Conservation (phyloP, 2,329 filamentous ascomycete genomes). For the Neoscytalidium dimidiatum region DNA sequence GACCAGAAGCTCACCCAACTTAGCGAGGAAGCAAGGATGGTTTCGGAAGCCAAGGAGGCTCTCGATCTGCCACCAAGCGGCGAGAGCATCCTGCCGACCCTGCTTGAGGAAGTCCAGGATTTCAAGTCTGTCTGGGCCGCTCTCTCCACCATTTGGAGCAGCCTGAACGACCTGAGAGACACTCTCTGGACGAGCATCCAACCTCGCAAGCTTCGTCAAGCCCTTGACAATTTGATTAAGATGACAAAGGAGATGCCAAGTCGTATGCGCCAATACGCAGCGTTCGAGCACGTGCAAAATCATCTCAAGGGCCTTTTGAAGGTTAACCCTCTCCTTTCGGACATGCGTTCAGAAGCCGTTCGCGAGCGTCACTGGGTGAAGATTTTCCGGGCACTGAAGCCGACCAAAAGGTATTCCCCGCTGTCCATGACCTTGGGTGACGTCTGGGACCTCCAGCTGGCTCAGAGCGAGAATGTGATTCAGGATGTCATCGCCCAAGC, state of each 20-base stretch:
- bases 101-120: constrained; percentile 94
- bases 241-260: constrained; percentile 99
- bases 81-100: constrained; percentile 78
- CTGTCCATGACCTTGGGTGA: constrained; percentile 96
- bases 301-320: constrained; percentile 87
- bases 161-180: constrained; percentile 89
- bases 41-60: constrained; percentile 94
- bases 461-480: constrained; percentile 83
- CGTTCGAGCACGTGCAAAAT: constrained; percentile 97
- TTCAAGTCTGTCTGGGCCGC: constrained; percentile 99
- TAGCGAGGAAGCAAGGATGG: constrained; percentile 87
- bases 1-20: constrained; percentile 82
- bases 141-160: constrained; percentile 94
- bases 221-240: constrained; percentile 89
- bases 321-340: constrained; percentile 82
- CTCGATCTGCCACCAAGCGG: constrained; percentile 81
- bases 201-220: constrained; percentile 85
- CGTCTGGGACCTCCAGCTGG: constrained; percentile 95
- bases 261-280: constrained; percentile 97
- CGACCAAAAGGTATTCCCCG: constrained; percentile 89
- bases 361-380: constrained; percentile 96
- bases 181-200: constrained; percentile 94
- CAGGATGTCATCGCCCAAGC: constrained; percentile 93
- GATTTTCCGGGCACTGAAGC: constrained; percentile 94
- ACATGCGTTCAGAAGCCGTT: constrained; percentile 95